Conservation (phyloP, 768 basidiomycete species). For the Coprinopsis strossmayeri region DNA sequence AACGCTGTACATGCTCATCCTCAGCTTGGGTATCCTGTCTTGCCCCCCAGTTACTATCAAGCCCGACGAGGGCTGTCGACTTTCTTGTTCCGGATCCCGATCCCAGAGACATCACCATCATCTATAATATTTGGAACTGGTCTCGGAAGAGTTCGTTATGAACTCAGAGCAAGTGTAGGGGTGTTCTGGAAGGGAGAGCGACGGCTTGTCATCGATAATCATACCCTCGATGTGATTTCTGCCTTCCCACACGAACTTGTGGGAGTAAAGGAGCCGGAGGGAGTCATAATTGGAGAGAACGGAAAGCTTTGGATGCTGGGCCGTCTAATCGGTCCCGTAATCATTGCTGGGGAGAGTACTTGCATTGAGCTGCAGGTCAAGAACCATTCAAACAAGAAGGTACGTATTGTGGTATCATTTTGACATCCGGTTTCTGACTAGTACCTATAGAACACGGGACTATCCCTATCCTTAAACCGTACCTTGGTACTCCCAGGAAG, state of each 20-base stretch:
- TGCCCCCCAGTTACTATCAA: constrained; percentile 62
- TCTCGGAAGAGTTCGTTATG: constrained; percentile 64
- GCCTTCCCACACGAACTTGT: constrained; percentile 30
- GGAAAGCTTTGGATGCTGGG: constrained; percentile 79
- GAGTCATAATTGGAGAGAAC: constrained; percentile 61
- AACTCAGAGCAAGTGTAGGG: constrained; percentile 64
- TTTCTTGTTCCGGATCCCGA: constrained; percentile 73
- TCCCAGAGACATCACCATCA: constrained; percentile 62
- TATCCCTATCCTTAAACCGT: constrained; percentile 56
- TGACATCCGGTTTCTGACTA: constrained; percentile 7
- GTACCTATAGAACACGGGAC: constrained; percentile 52
- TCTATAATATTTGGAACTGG: constrained; percentile 67
- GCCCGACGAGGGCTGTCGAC: constrained; percentile 74
- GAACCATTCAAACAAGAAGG: constrained; percentile 80
- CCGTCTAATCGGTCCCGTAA: constrained; percentile 51
- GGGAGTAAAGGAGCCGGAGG: constrained; percentile 41
- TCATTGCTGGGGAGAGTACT: constrained; percentile 63
- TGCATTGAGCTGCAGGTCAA: constrained; percentile 75
- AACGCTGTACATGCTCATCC: constrained; percentile 72
- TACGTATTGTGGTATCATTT: constrained; percentile 20
- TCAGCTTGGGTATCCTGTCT: constrained; percentile 45
- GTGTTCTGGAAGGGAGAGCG: constrained; percentile 74
- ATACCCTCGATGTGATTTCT: constrained; percentile 61
- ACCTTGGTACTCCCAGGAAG: constrained; percentile 49
- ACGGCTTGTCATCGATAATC: constrained; percentile 56